Percentiles rank a stretch among this genome's conserved stretches.
Conservation (phyloP, 495 filamentous ascomycete species). For the Aspergillus biplanus region DNA sequence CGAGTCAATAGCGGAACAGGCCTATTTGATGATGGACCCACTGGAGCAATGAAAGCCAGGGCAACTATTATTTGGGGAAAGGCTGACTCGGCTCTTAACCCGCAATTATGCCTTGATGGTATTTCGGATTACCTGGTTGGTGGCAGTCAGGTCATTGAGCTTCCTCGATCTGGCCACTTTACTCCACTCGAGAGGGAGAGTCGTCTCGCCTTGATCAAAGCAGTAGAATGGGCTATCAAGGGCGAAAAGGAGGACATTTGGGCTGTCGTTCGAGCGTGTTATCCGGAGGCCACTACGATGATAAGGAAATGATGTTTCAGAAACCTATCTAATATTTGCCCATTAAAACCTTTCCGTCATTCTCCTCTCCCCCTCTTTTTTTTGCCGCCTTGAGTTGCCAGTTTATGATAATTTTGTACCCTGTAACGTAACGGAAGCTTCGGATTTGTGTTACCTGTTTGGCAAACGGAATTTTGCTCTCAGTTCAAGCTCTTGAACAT, state of each 20-base stretch:
- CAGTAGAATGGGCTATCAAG: constrained; percentile 42
- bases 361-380: background rate
- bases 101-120: constrained; percentile 45
- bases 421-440: too few relatives aligned
- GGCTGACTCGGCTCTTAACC: constrained; percentile 45
- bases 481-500: too few relatives aligned
- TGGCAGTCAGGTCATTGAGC: constrained; percentile 45
- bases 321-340: background rate
- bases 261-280: constrained; percentile 31
- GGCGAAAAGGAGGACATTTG: constrained; percentile 44
- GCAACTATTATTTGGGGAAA: constrained; percentile 59
- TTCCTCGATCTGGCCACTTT: constrained; percentile 45
- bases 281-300: constrained; percentile 37
- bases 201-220: constrained; percentile 35
- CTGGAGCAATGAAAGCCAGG: constrained; percentile 48
- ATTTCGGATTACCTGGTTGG: constrained; percentile 45
- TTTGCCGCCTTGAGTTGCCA: background rate
- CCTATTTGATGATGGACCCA: constrained; percentile 49
- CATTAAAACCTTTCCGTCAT: background rate
- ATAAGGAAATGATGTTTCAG: constrained; percentile 33
- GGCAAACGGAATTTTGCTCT: too few relatives aligned
- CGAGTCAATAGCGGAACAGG: constrained; percentile 42
- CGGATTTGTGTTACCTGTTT: too few relatives aligned
- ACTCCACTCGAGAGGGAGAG: constrained; percentile 49
- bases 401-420: too few relatives aligned